These are phyloP conservation scores for Verbascum thapsus DNA, from an alignment of 257 asterid genomes.

Conservation along the genomic window DNA sequence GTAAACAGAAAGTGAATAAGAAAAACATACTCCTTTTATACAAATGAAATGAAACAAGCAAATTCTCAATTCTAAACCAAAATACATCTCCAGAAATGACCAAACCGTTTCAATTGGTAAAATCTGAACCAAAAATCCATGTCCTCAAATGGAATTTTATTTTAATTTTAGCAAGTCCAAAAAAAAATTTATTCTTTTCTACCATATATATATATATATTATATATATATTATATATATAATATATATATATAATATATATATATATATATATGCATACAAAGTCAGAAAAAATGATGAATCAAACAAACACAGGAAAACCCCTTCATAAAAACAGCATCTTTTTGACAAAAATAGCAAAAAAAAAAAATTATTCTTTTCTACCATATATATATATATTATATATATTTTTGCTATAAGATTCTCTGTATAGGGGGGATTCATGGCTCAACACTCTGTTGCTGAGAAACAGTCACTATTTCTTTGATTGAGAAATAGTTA, in stretches of 20 bases:
- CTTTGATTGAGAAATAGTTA: not conserved
- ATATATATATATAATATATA: too few species aligned
- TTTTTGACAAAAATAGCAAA: constrained; percentile 24
- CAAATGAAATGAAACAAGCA: not conserved
- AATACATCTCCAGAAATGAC: not conserved
- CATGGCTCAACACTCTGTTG: constrained; percentile 31
- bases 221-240: too few species aligned
- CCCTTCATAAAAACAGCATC: constrained; percentile 27
- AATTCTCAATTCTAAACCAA: not conserved
- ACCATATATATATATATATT: constrained; percentile 7
- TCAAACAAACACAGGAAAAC: constrained; percentile 23
- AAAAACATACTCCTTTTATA: not conserved
- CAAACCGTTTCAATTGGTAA: not conserved
- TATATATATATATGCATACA: constrained; percentile 2
- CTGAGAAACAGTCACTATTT: constrained; percentile 17
- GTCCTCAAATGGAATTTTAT: not conserved
- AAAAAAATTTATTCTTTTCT: constrained; percentile 10
- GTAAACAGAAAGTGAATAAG: not conserved
- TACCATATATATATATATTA: constrained; percentile 10
- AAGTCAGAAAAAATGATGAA: constrained; percentile 13
- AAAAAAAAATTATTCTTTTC: constrained; percentile 9
- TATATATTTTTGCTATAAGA: constrained; percentile 32
- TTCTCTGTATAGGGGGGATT: constrained; percentile 33
- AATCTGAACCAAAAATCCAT: constrained; percentile 12
- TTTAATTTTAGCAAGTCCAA: not conserved